Evolutionary conservation across 169 alveolate genomes (phyloP), one percentile per base, ranked within the genome.

Genomic region (Babesia caballi): DNA sequence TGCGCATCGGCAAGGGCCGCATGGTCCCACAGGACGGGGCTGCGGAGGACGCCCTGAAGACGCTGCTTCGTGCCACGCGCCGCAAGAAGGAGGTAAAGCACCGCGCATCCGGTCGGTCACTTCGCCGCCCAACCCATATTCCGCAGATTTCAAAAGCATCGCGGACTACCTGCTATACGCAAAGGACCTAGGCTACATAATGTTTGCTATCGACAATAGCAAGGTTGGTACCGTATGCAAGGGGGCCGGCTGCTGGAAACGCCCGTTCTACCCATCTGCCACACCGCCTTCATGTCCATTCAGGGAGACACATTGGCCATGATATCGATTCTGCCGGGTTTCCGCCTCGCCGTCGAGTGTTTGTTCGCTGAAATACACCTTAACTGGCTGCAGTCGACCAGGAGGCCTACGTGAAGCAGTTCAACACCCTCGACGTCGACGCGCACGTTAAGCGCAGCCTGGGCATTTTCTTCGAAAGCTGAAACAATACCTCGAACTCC

Each of bases 91-190:
- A 63, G 14, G 67, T 69, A 11, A 81, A 65, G 27, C 30, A 33
- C 38, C 32, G 21, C 50, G 68, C 80, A 5, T 50, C 53, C 17
- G 81, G 84, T 81, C 9, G 2, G 74, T 17, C 6, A 12, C 3
- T 21, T 25, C 2, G 14, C 17, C 2, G 1, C 8, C 14, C n/a
- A 6, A 11, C n/a, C n/a, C 32, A 53, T 23, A 11, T 27, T n/a
- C 8, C 42, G 25, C 68, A 81, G 88, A 71, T 17, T 81, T 61
- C 63, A 53, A 21, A 5, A 33, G 30, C 71, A 28, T 81, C 21
- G 32, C 84, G 17, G 88, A 81, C 71, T 81, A 81, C 71, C 35
- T 81, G 44, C 21, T 70, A 17, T 81, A 81, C 27, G 88, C 88
- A 4, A 81, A 46, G 53, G 88, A 81, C 44, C 66, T 81, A 54